Evolutionary conservation across 192 early-diverging fungal genomes (phyloP), one percentile per base, ranked within the genome.

Genomic region (Umbelopsis vinacea): DNA sequence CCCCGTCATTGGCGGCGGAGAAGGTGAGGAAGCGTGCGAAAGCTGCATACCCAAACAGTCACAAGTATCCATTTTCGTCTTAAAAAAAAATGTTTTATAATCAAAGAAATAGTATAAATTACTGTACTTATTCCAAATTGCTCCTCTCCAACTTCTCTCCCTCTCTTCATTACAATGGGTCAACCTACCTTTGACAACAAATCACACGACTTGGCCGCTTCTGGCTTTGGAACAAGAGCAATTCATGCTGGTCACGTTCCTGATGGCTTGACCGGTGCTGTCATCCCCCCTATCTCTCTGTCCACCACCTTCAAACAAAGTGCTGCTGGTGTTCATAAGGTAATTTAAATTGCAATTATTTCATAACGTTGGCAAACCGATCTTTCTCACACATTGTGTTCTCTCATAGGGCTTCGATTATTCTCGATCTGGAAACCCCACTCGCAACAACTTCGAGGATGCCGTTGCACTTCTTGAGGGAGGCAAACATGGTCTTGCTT

Each of bases 281-380:
- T 99, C 15, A 97, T 99, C 71, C 97, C 97, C 46, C 86, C 97
- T 15, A 84, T 99, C 40, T 94, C 92, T 22, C 88, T 99, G 63
- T 97, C 96, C 10, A 99, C 97, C 38, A 99, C 97, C 12, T 99
- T 96, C 81, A 92, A 93, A 81, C 97, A 99, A 85, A 81, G 83
- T 37, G 85, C 89, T 24, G 95, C 96, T n/a, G 96, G 96, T 71
- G 91, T 93, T 67, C 94, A 95, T 84, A 89, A 89, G 76, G 86
- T 88, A 88, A 67, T 74, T 26, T 22, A 4, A 38, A 10, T 23
- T 24, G 23, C 15, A 4, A 63, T 22, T 63, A 63, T 26, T 14
- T 15, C 11, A 23, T 38, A n/a, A 6, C 17, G 9, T 50, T 17
- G 48, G 48, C 6, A 2, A 19, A 50, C 3, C 5, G 14, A 15